phyloP scores from a whole-genome alignment of 1,284 basidiomycete genomes.

The Cryptococcus depauperatus region DNA sequence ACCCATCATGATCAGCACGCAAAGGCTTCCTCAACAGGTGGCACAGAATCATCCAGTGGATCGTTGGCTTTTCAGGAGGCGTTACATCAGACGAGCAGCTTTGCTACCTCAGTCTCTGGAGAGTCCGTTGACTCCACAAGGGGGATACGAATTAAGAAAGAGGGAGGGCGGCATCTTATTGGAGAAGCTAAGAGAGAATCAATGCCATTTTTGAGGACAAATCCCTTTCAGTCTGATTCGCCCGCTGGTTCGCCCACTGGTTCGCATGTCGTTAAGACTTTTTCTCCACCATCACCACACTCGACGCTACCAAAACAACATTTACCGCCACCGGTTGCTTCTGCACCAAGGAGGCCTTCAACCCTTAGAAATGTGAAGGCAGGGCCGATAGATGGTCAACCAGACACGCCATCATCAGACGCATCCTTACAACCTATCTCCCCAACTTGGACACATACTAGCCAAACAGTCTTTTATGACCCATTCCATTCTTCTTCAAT shows the following conservation, averaged over 20 bases:
- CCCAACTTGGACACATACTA: conserved; percentile 26
- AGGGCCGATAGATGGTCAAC: conserved; percentile 26
- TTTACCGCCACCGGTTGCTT: conserved; percentile 13
- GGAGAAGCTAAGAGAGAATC: conserved; percentile 19
- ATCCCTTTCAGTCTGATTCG: conserved; percentile 20
- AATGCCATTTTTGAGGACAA: conserved; percentile 18
- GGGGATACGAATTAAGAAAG: not conserved
- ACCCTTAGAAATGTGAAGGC: conserved; percentile 41
- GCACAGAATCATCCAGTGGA: conserved; percentile 5
- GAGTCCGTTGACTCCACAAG: conserved; percentile 12
- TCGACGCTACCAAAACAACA: conserved; percentile 29
- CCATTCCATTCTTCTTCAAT: conserved; percentile 23
- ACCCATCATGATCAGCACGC: too few species aligned
- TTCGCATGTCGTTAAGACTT: not conserved
- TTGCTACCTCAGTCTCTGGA: conserved; percentile 13
- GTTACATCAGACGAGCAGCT: conserved; percentile 21
- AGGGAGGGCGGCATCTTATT: conserved; percentile 4
- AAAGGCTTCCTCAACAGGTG: not conserved
- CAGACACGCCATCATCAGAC: conserved; percentile 12
- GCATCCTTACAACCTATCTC: conserved; percentile 22
- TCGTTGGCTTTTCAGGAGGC: conserved; percentile 27
- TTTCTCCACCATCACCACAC: conserved; percentile 31
- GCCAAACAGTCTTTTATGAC: conserved; percentile 36
- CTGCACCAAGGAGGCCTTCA: conserved; percentile 40
- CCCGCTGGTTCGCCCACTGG: not conserved